Conservation (phyloP, 2,329 filamentous ascomycete species). For the Alternaria tenuissima region DNA sequence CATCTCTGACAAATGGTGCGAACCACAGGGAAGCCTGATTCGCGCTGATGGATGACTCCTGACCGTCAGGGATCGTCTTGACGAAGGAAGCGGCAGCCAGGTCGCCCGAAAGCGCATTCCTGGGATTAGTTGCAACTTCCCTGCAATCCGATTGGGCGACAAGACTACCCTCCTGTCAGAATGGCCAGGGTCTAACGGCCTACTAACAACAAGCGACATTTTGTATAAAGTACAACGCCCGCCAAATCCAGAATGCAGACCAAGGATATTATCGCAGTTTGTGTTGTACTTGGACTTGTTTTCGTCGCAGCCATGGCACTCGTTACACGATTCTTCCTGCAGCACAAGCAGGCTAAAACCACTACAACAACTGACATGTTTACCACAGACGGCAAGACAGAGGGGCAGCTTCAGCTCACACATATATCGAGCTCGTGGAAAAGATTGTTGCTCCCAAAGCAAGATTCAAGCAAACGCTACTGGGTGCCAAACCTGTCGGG, state of each 20-base stretch:
- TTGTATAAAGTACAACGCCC: slow-evolving; percentile 28
- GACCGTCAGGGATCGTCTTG: background rate
- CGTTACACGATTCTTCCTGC: slow-evolving; percentile 37
- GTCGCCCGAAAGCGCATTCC: slow-evolving; percentile 25
- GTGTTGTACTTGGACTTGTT: slow-evolving; percentile 22
- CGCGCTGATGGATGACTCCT: slow-evolving; percentile 22
- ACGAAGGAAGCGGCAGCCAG: slow-evolving; percentile 26
- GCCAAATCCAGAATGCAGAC: slow-evolving; percentile 21
- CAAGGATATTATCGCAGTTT: slow-evolving; percentile 27
- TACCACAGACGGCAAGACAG: slow-evolving; percentile 19
- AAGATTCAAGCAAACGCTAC: slow-evolving; percentile 18
- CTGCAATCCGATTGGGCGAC: slow-evolving; percentile 39
- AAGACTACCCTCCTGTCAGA: slow-evolving; percentile 15
- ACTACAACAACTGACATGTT: slow-evolving; percentile 10
- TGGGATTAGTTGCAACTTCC: slow-evolving; percentile 32
- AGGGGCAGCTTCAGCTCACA: slow-evolving; percentile 23
- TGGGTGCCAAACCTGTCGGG: slow-evolving; percentile 41
- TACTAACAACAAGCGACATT: slow-evolving; percentile 25
- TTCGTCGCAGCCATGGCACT: slow-evolving; percentile 38
- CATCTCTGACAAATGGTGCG: slow-evolving; percentile 12
- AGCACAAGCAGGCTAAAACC: slow-evolving; percentile 36
- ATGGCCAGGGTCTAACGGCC: slow-evolving; percentile 12
- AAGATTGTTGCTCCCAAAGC: slow-evolving; percentile 31
- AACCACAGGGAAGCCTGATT: slow-evolving; percentile 19
- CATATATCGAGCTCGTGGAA: slow-evolving; percentile 30